Evolutionary conservation across 148 eudicot genomes (phyloP).

Genomic region (Nyssa sinensis): DNA sequence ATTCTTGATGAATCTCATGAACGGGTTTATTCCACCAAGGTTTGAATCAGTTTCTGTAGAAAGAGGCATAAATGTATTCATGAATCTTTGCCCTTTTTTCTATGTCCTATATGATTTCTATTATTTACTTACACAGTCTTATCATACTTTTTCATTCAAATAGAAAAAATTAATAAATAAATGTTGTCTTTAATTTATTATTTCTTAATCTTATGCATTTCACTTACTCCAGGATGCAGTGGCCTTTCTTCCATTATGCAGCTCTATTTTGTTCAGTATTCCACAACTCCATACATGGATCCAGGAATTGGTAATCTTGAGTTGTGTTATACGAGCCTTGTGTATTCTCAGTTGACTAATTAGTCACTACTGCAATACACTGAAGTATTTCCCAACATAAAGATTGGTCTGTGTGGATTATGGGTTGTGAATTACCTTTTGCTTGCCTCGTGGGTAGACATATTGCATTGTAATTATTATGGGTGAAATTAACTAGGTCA

Average conservation of each 20-base stretch:
- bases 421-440: neutral
- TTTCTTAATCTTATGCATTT: neutral
- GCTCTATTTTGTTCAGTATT: neutral
- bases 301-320: too few relatives aligned
- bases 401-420: neutral
- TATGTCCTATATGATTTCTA: neutral
- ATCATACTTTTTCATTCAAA: too few relatives aligned
- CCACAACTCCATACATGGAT: neutral
- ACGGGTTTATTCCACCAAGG: slow-evolving; percentile 93
- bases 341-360: neutral
- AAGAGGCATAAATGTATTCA: neutral
- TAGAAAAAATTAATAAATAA: too few relatives aligned
- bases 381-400: neutral
- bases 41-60: slow-evolving; percentile 16
- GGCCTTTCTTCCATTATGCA: neutral
- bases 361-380: neutral
- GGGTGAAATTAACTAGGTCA: neutral
- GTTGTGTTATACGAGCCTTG: too few relatives aligned
- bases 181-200: too few relatives aligned
- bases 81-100: neutral
- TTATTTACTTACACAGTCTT: too few relatives aligned
- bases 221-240: neutral
- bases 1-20: slow-evolving; percentile 98
- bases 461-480: neutral
- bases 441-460: neutral